These are phyloP conservation scores for Leccinellum albellum DNA, from an alignment of 768 basidiomycete genomes.

Conservation along the genomic window DNA sequence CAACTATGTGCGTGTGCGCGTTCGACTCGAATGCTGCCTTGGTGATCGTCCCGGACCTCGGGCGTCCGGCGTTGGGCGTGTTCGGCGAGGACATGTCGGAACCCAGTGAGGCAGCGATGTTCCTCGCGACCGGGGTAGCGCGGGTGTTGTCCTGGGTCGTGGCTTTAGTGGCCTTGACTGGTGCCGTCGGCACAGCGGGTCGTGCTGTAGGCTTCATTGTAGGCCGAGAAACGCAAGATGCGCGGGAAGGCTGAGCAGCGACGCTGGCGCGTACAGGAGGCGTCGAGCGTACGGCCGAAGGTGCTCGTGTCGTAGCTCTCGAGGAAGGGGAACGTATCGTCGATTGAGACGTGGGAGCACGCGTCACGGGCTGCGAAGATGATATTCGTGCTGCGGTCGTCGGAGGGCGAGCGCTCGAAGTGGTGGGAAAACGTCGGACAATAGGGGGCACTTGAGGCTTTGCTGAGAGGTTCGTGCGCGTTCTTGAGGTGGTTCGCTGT, in stretches of 20 bases:
- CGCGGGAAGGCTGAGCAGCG: constrained; percentile 6
- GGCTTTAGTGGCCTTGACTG: constrained; percentile 8
- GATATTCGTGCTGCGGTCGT: constrained; percentile 1
- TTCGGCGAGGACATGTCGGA: background rate
- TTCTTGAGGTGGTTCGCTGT: constrained; percentile 4
- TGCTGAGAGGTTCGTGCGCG: background rate
- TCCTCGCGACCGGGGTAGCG: background rate
- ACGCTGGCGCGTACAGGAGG: constrained; percentile 11
- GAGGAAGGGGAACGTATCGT: constrained; percentile 13
- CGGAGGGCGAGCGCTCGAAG: constrained; percentile 9
- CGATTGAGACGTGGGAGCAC: constrained; percentile 23
- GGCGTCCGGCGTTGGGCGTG: constrained; percentile 2
- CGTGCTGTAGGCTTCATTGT: constrained; percentile 8
- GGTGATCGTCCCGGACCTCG: constrained; percentile 26
- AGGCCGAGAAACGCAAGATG: constrained; percentile 4
- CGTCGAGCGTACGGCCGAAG: constrained; percentile 14
- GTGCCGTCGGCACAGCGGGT: background rate
- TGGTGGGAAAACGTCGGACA: constrained; percentile 7
- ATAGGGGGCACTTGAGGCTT: constrained; percentile 10
- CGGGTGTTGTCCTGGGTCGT: background rate
- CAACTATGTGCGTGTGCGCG: constrained; percentile 17
- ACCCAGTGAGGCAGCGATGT: background rate
- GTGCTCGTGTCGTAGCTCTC: constrained; percentile 18
- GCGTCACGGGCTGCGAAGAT: constrained; percentile 22
- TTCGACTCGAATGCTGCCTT: constrained; percentile 22